phyloP scores from a whole-genome alignment of 2,329 filamentous ascomycete species.

The Fusarium tuaranense region DNA sequence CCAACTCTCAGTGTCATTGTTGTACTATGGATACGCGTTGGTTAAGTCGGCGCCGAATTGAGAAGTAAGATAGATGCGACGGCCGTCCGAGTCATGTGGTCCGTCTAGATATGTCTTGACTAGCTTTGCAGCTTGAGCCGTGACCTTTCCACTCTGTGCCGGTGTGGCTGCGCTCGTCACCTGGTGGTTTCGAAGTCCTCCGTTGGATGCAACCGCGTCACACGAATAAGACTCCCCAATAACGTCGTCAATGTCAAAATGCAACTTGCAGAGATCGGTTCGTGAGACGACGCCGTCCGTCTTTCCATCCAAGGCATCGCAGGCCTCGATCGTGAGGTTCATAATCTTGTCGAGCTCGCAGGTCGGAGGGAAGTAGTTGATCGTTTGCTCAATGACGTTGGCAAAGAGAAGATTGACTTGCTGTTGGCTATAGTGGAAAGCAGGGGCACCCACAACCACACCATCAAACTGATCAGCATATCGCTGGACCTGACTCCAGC shows the following conservation, averaged over 20 bases:
- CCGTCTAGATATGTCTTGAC: constrained; percentile 51
- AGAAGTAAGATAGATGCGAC: constrained; percentile 52
- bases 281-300: neutral
- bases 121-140: constrained; percentile 50
- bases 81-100: constrained; percentile 47
- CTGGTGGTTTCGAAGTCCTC: constrained; percentile 20
- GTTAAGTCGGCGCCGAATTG: constrained; percentile 48
- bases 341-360: constrained; percentile 63
- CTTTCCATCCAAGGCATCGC: constrained; percentile 9
- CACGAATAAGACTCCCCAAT: constrained; percentile 51
- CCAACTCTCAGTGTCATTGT: constrained; percentile 48
- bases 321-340: constrained; percentile 53
- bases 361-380: constrained; percentile 52
- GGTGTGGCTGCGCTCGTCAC: constrained; percentile 28
- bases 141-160: constrained; percentile 49
- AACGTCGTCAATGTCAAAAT: constrained; percentile 31
- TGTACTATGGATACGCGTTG: constrained; percentile 49
- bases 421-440: constrained; percentile 52
- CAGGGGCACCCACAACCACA: constrained; percentile 22
- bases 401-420: constrained; percentile 56
- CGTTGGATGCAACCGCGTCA: constrained; percentile 24
- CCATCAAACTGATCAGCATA: constrained; percentile 29
- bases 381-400: constrained; percentile 51
- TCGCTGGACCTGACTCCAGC: constrained; percentile 40
- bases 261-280: constrained; percentile 10